Percentiles rank a stretch among this genome's conserved stretches.
These are phyloP conservation scores for Flueggea neowawraea DNA, from an alignment of 441 rosid species.

Conservation along the genomic window DNA sequence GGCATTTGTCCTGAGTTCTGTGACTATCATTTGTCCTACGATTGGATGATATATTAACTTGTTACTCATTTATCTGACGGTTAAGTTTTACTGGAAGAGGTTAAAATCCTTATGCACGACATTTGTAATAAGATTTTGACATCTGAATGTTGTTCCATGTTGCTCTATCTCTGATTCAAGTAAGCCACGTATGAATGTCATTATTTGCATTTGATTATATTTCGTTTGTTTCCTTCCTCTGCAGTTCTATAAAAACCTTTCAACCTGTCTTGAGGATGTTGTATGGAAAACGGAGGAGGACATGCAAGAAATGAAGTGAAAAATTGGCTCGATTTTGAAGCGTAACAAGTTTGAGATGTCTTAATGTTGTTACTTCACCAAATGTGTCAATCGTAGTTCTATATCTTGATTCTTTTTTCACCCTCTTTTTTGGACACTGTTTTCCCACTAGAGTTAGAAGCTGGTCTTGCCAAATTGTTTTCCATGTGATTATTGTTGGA, in stretches of 20 bases:
- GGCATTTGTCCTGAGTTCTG: too few species aligned
- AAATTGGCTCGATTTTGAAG: slow-evolving; percentile 1
- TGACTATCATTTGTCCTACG: too few species aligned
- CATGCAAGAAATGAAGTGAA: slow-evolving; percentile 44
- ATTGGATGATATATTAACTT: too few species aligned
- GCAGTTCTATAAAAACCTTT: slow-evolving; percentile 91
- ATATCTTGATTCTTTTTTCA: slow-evolving; percentile 25
- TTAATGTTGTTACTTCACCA: slow-evolving; percentile 1
- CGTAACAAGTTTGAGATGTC: background rate
- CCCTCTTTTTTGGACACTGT: background rate
- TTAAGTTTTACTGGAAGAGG: too few species aligned
- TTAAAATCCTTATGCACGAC: too few species aligned
- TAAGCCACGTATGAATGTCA: background rate
- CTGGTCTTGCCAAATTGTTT: slow-evolving; percentile 21
- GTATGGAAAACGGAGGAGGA: slow-evolving; percentile 93
- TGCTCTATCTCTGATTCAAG: background rate
- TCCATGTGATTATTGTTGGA: slow-evolving; percentile 28
- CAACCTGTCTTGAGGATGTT: slow-evolving; percentile 67
- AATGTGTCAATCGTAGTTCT: slow-evolving; percentile 10
- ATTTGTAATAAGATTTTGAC: too few species aligned
- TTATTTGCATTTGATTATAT: background rate
- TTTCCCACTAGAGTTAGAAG: slow-evolving; percentile 8
- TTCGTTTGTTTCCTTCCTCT: slow-evolving; percentile 1
- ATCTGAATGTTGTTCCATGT: background rate
- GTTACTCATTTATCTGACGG: too few species aligned